Evolutionary conservation across 192 early-diverging fungal species (phyloP), one percentile per base, ranked within the genome.

Genomic region (Backusella psychrophila): DNA sequence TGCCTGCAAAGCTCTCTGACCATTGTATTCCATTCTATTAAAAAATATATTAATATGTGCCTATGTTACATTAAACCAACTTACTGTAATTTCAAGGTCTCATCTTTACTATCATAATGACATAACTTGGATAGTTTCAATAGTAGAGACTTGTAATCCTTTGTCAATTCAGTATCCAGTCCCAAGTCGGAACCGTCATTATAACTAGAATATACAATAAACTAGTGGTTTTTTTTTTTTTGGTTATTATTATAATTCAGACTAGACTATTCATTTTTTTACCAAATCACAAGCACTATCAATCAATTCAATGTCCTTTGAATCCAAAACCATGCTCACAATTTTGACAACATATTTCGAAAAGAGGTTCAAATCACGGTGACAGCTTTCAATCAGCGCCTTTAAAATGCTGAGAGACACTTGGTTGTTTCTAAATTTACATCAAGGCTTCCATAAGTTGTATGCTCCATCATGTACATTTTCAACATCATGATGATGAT

Each of bases 321-420:
- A 85, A 29, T 85, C 81, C 15, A 93, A 74, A 21, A 87, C 82
- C 26, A 84, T 83, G 21, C 88, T 85, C 15, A 94, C 83, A 36
- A 94, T 84, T 66, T 89, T 90, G 17, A 97, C 87, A 71, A 95
- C 84, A 75, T 92, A 88, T 74, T 91, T 91, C 23, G 93, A 92
- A 80, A 97, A 96, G 39, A 96, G 87, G 75, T 93, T 91, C 49
- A 95, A 82, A 72, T 96, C 90, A 31, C 87, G 80, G 36, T 88
- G 87, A 81, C 95, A 96, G 19, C 86, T 81, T 49, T 80, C 75
- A 46, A 97, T 77, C 44, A 97, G 85, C 3, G 89, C 85, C 66
- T 93, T 89, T 59, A 93, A 85, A 66, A 97, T 94, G 67, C 87
- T 84, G 71, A 97, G 81, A 6, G 90, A 91, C 6, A 96, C 89